A percentile compares a stretch with the other conserved stretches of the same genome.
Conservation (phyloP, 75 land plant genomes). For the Chamaecyparis obtusa region DNA sequence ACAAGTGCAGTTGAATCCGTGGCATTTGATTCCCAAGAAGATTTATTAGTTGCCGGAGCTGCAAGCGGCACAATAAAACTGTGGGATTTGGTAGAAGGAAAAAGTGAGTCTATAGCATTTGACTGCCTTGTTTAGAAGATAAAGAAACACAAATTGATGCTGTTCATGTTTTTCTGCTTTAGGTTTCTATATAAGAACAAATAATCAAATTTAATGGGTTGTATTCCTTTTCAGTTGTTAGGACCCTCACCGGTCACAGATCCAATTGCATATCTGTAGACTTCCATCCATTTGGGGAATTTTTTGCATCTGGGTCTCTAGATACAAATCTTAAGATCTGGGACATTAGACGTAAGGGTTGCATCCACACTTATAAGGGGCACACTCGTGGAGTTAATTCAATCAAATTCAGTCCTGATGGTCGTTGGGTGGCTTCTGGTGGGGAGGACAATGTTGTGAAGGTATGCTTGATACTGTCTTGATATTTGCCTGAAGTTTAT, state of each 20-base stretch:
- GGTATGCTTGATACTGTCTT: conserved; percentile 33
- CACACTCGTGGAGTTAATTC: conserved; percentile 81
- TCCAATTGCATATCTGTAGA: conserved; percentile 80
- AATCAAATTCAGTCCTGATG: conserved; percentile 87
- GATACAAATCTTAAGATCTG: conserved; percentile 93
- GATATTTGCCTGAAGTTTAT: not conserved
- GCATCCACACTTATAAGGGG: conserved; percentile 92
- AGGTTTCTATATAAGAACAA: not conserved
- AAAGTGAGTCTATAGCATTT: conserved; percentile 40
- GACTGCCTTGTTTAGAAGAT: not conserved
- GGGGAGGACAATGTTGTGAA: conserved; percentile 84
- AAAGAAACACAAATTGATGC: not conserved
- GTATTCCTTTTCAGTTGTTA: conserved; percentile 56
- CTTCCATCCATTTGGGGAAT: conserved; percentile 89
- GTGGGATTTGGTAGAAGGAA: conserved; percentile 92
- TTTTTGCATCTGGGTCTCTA: conserved; percentile 87
- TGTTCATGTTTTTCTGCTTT: not conserved
- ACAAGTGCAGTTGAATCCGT: conserved; percentile 90
- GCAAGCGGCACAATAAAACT: conserved; percentile 85
- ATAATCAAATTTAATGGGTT: not conserved
- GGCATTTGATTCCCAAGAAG: conserved; percentile 86
- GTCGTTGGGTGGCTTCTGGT: conserved; percentile 93
- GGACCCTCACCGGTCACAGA: conserved; percentile 87
- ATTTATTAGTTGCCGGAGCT: conserved; percentile 80
- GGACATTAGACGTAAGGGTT: conserved; percentile 89